Conservation (phyloP, 2,329 filamentous ascomycete genomes). For the Hymenoscyphus repandus region DNA sequence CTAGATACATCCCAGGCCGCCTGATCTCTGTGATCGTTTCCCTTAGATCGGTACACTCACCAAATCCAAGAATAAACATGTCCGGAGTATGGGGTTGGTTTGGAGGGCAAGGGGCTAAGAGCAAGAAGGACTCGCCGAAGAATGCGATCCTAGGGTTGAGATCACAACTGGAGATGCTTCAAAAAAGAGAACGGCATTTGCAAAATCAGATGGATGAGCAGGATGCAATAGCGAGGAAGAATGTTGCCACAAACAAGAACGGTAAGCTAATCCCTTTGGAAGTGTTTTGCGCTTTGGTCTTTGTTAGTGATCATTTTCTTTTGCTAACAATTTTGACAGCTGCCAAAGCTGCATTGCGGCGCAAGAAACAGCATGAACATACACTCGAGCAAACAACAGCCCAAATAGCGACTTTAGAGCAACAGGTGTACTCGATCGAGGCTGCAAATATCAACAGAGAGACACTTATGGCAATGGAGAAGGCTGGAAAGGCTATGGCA, state of each 20-base stretch:
- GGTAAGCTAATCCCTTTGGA: constrained; percentile 50
- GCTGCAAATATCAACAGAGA: constrained; percentile 98
- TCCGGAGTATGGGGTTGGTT: constrained; percentile 83
- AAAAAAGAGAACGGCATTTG: constrained; percentile 90
- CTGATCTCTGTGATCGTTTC: constrained; percentile 5
- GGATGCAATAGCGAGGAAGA: constrained; percentile 81
- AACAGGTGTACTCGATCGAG: constrained; percentile 95
- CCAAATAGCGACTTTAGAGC: constrained; percentile 88
- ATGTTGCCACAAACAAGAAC: constrained; percentile 83
- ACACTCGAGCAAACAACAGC: constrained; percentile 84
- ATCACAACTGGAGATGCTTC: constrained; percentile 91
- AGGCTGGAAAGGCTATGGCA: constrained; percentile 85
- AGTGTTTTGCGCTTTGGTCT: not conserved
- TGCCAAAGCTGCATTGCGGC: constrained; percentile 81
- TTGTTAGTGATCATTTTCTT: not conserved
- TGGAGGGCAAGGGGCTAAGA: constrained; percentile 74
- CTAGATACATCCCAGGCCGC: constrained; percentile 7
- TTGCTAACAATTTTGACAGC: constrained; percentile 46
- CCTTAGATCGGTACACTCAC: constrained; percentile 6
- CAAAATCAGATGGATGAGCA: constrained; percentile 92
- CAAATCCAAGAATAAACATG: constrained; percentile 39
- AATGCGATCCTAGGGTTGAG: constrained; percentile 89
- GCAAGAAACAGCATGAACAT: constrained; percentile 93
- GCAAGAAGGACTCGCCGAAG: constrained; percentile 91
- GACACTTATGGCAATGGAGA: constrained; percentile 90